A percentile compares a stretch with the other conserved stretches of the same genome.
Conservation (phyloP, 176 grass and related monocot species). For the Melocanna baccifera region DNA sequence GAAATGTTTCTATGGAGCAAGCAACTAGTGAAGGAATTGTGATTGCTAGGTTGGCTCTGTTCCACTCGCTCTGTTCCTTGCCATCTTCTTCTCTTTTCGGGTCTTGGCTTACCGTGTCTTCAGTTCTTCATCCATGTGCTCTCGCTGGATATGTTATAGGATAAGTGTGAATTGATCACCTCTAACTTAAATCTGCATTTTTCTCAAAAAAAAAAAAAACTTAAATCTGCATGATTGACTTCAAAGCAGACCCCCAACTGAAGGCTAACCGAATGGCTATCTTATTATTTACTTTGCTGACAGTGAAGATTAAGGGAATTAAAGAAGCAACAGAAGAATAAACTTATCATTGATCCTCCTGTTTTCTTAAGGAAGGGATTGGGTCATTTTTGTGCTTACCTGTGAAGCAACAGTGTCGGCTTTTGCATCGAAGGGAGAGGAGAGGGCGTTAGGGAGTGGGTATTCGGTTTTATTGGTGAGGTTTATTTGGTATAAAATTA, state of each 20-base stretch:
- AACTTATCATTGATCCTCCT: conserved; percentile 13
- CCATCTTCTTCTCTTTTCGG: background rate
- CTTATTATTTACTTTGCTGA: conserved; percentile 13
- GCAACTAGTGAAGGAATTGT: background rate
- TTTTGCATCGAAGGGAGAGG: conserved; percentile 21
- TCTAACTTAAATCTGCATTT: background rate
- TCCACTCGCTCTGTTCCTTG: background rate
- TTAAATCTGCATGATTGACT: background rate
- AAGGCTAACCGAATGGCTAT: background rate
- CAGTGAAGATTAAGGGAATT: background rate
- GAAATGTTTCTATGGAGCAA: conserved; percentile 10
- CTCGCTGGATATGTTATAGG: no score
- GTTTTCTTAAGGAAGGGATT: conserved; percentile 10
- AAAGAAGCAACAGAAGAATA: background rate
- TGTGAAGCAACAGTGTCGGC: conserved; percentile 48
- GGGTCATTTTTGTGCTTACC: conserved; percentile 27
- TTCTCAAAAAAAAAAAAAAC: no score
- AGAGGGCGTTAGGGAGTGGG: no score
- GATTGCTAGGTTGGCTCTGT: conserved; percentile 15
- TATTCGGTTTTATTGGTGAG: no score
- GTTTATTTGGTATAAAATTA: no score
- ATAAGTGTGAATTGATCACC: background rate
- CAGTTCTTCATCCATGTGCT: background rate
- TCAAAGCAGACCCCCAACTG: background rate
- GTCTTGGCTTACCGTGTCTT: background rate